Percentiles rank a stretch among this genome's conserved stretches.
Evolutionary conservation across 345 rosid genomes (phyloP).

Genomic region (Brassica napus): Da-Ae NC_063447.1:58468001-58468500

Average conservation of each 20-base stretch:
- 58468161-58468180: neutral
- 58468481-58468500: conserved; percentile 53
- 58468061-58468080: conserved; percentile 38
- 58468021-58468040: conserved; percentile 40
- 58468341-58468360: conserved; percentile 51
- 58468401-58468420: neutral
- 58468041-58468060: conserved; percentile 47
- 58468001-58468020: conserved; percentile 44
- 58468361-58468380: conserved; percentile 41
- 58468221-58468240: conserved; percentile 15
- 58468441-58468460: neutral
- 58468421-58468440: neutral
- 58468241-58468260: conserved; percentile 20
- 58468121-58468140: neutral
- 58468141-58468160: neutral
- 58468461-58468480: conserved; percentile 45
- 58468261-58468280: conserved; percentile 10
- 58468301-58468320: conserved; percentile 47
- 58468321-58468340: conserved; percentile 58
- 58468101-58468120: neutral
- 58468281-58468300: conserved; percentile 35
- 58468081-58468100: neutral
- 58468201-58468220: conserved; percentile 25
- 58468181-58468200: conserved; percentile 1
- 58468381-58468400: neutral